Conservation (phyloP, 2,329 filamentous ascomycete species). For the Zarea fungicola region DNA sequence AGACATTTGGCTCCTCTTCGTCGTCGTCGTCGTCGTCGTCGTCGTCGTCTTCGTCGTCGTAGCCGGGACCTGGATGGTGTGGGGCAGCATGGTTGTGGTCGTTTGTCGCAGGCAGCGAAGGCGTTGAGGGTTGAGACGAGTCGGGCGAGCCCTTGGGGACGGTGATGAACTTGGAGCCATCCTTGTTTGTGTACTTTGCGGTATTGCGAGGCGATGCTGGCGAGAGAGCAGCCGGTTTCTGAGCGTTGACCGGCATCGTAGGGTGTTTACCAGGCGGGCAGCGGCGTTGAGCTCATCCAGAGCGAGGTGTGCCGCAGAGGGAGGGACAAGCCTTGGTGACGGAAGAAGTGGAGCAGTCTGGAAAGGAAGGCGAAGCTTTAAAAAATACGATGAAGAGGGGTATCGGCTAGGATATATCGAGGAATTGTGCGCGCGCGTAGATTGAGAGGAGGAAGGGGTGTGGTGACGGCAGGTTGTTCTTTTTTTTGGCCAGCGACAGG, state of each 20-base stretch:
- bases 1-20: slow-evolving; percentile 29
- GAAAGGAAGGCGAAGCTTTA: not conserved
- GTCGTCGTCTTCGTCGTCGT: slow-evolving; percentile 3
- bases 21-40: slow-evolving; percentile 17
- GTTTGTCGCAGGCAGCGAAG: slow-evolving; percentile 37
- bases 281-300: slow-evolving; percentile 34
- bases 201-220: slow-evolving; percentile 50
- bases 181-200: slow-evolving; percentile 62
- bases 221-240: slow-evolving; percentile 42
- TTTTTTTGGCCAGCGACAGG: slow-evolving; percentile 15
- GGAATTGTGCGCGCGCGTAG: not conserved
- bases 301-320: slow-evolving; percentile 18
- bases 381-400: no score
- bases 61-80: slow-evolving; percentile 17
- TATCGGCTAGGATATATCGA: no score
- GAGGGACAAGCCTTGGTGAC: slow-evolving; percentile 1
- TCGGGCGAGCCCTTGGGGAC: slow-evolving; percentile 54
- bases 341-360: slow-evolving; percentile 1
- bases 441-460: slow-evolving; percentile 4
- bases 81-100: slow-evolving; percentile 18
- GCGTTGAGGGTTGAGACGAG: slow-evolving; percentile 48
- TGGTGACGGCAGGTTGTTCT: slow-evolving; percentile 6
- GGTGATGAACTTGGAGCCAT: slow-evolving; percentile 65
- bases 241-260: slow-evolving; percentile 49
- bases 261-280: slow-evolving; percentile 27